These are phyloP conservation scores for Wickerhamiella kurtzmanii DNA, from an alignment of 805 yeast species.

Conservation along the genomic window DNA sequence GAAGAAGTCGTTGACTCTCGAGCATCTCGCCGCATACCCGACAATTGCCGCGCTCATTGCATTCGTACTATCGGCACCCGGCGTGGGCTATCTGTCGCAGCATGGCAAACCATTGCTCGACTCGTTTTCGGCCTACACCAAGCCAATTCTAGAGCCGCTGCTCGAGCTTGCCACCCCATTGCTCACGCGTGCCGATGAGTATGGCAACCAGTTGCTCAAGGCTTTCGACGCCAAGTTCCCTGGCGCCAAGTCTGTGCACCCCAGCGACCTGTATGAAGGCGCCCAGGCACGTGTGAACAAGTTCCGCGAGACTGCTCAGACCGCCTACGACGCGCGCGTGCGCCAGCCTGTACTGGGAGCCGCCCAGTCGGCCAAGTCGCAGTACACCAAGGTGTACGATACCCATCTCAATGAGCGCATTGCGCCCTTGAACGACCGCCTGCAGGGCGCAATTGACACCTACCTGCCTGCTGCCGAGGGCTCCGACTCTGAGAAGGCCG, in stretches of 20 bases:
- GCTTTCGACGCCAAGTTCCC: slow-evolving; percentile 50
- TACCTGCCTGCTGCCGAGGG: slow-evolving; percentile 33
- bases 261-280: slow-evolving; percentile 35
- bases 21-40: slow-evolving; percentile 1
- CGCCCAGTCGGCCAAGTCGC: slow-evolving; percentile 35
- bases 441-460: slow-evolving; percentile 34
- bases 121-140: slow-evolving; percentile 22
- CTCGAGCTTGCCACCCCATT: slow-evolving; percentile 33
- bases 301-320: slow-evolving; percentile 24
- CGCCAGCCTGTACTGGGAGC: slow-evolving; percentile 31
- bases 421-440: slow-evolving; percentile 43
- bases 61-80: background rate
- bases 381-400: slow-evolving; percentile 40
- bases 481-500: slow-evolving; percentile 1
- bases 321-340: slow-evolving; percentile 33
- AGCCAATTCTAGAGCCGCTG: slow-evolving; percentile 23
- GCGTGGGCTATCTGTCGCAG: background rate
- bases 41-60: background rate
- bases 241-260: slow-evolving; percentile 42
- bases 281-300: slow-evolving; percentile 29
- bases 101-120: slow-evolving; percentile 12
- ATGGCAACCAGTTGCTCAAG: slow-evolving; percentile 42
- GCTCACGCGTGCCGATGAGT: slow-evolving; percentile 36
- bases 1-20: background rate
- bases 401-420: slow-evolving; percentile 47